These are phyloP conservation scores for Linum tenue DNA, from an alignment of 345 rosid genomes.

Conservation along the genomic window DNA sequence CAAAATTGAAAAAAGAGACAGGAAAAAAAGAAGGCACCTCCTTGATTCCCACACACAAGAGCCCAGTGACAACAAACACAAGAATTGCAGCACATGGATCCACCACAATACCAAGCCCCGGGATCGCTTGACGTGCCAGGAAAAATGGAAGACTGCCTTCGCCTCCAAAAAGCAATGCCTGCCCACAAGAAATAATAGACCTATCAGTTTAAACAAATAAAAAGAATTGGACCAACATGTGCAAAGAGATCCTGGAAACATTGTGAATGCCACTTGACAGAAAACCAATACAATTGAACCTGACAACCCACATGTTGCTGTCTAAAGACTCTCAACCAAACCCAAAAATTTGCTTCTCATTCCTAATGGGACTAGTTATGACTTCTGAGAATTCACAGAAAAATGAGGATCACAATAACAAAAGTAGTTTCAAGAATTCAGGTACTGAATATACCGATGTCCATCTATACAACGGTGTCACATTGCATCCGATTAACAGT, in stretches of 20 bases:
- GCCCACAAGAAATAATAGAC: constrained; percentile 14
- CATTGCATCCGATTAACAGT: neutral
- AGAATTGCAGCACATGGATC: constrained; percentile 89
- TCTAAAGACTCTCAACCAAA: neutral
- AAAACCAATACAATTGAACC: neutral
- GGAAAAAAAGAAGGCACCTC: constrained; percentile 42
- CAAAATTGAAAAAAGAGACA: neutral
- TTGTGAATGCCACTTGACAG: neutral
- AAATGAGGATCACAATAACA: too few relatives aligned
- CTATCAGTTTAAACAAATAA: neutral
- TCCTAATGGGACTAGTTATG: neutral
- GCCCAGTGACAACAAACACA: constrained; percentile 73
- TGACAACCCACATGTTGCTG: neutral
- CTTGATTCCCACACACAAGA: constrained; percentile 89
- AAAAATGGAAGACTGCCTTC: constrained; percentile 56
- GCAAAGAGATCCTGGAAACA: neutral
- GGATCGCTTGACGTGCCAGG: constrained; percentile 76
- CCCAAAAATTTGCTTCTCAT: neutral
- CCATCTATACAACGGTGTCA: neutral
- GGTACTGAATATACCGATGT: neutral
- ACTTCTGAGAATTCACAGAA: neutral
- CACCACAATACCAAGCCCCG: constrained; percentile 69
- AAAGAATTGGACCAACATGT: neutral
- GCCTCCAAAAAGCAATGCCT: constrained; percentile 95
- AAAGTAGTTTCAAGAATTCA: too few relatives aligned